Conservation (phyloP, 129 eudicot genomes). For the Gnaphalium uliginosum region DNA sequence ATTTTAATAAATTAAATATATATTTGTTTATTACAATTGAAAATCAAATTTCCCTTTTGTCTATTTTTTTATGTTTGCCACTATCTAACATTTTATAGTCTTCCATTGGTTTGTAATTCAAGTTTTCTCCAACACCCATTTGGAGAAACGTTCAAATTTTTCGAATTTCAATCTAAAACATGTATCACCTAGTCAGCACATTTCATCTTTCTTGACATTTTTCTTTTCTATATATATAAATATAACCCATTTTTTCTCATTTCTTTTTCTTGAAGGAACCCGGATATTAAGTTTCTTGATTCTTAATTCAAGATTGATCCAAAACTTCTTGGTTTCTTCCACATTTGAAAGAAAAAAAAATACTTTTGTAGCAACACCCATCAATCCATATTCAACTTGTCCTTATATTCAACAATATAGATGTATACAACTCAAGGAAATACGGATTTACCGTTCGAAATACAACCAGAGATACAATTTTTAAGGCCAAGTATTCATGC, state of each 20-base stretch:
- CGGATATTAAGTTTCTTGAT: conserved; percentile 30
- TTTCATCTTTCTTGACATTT: conserved; percentile 11
- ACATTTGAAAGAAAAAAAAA: conserved; percentile 6
- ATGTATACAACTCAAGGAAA: conserved; percentile 62
- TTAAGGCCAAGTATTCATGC: conserved; percentile 90
- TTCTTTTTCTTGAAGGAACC: conserved; percentile 35
- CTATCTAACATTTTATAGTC: conserved; percentile 15
- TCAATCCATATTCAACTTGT: conserved; percentile 21
- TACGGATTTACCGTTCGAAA: conserved; percentile 48
- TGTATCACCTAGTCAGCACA: conserved; percentile 25
- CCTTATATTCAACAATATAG: not conserved
- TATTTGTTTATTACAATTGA: not conserved
- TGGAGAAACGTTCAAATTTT: conserved; percentile 43
- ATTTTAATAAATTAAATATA: not conserved
- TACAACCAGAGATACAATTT: conserved; percentile 50
- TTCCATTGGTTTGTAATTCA: conserved; percentile 29
- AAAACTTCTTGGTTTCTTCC: conserved; percentile 33
- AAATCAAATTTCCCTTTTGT: conserved; percentile 15
- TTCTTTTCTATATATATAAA: conserved; percentile 7
- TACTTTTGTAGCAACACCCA: conserved; percentile 17
- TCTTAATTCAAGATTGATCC: conserved; percentile 22
- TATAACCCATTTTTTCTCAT: conserved; percentile 20
- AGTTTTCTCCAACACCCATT: conserved; percentile 44
- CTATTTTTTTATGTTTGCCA: conserved; percentile 19
- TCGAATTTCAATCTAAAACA: conserved; percentile 9